Percentiles rank a stretch among this genome's conserved stretches.
These are phyloP conservation scores for Colletotrichum sp. DNA, from an alignment of 2,329 filamentous ascomycete species.

Conservation along the genomic window DNA sequence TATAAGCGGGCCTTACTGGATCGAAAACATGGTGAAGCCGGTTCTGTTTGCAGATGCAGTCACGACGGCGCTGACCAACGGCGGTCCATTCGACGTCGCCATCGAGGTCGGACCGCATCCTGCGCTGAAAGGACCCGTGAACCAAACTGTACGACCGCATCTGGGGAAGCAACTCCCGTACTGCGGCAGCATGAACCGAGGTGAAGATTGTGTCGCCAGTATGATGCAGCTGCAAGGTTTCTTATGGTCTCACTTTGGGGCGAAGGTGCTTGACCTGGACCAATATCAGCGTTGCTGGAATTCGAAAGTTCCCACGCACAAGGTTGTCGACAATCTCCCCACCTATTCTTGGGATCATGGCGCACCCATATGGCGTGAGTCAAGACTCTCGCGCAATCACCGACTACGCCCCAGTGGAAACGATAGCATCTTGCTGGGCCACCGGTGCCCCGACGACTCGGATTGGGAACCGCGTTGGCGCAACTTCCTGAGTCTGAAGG, in stretches of 20 bases:
- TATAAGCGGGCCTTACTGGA: background rate
- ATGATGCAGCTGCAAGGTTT: background rate
- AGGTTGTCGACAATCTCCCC: constrained; percentile 23
- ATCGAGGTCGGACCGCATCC: constrained; percentile 6
- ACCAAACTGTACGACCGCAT: background rate
- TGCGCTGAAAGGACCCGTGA: background rate
- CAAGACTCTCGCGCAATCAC: constrained; percentile 1
- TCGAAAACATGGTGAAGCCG: background rate
- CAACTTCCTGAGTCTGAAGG: constrained; percentile 25
- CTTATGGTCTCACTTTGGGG: background rate
- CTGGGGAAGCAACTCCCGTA: background rate
- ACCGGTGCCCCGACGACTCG: background rate
- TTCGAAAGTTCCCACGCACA: background rate
- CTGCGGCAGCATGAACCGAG: background rate
- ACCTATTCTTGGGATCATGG: constrained; percentile 20
- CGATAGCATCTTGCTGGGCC: constrained; percentile 4
- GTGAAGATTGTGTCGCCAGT: background rate
- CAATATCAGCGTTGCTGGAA: background rate
- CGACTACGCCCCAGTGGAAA: background rate
- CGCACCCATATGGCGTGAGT: background rate
- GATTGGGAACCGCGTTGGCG: constrained; percentile 2
- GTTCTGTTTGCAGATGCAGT: background rate
- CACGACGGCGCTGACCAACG: background rate
- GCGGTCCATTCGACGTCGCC: constrained; percentile 20
- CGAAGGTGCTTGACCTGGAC: background rate